Conservation (phyloP, 129 eudicot species). For the Smallanthus sonchifolius region DNA sequence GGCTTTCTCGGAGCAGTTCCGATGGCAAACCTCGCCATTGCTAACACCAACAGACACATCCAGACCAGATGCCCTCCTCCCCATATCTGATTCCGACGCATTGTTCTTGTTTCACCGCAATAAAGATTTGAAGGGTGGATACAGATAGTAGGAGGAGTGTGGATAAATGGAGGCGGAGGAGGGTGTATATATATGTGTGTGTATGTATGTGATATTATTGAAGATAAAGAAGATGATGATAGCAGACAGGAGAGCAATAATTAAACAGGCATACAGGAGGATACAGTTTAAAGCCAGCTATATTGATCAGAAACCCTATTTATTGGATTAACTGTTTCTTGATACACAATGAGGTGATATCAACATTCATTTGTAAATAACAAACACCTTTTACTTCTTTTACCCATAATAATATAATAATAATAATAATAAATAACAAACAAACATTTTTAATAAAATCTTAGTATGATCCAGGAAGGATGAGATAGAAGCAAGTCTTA, state of each 20-base stretch:
- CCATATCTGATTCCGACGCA: background rate
- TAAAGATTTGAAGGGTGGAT: background rate
- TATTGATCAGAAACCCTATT: conserved; percentile 21
- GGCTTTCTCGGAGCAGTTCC: conserved; percentile 54
- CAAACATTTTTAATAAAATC: too few relatives aligned
- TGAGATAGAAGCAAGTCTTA: too few relatives aligned
- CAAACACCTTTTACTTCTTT: background rate
- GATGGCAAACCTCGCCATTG: conserved; percentile 26
- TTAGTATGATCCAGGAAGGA: too few relatives aligned
- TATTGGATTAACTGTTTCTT: conserved; percentile 35
- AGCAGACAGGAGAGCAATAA: conserved; percentile 20
- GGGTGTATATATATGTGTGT: conserved; percentile 11
- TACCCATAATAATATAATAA: background rate
- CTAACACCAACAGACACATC: conserved; percentile 11
- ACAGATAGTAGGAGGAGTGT: background rate
- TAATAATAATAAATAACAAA: too few relatives aligned
- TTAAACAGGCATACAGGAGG: conserved; percentile 24
- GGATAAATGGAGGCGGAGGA: conserved; percentile 6
- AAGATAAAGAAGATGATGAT: background rate
- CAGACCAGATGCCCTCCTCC: background rate
- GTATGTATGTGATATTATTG: background rate
- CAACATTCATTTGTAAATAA: background rate
- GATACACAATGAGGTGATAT: background rate
- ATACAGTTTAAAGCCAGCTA: conserved; percentile 29
- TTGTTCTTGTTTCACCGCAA: background rate